Conservation (phyloP, 169 alveolate genomes). For the Plasmodium knowlesi region DNA sequence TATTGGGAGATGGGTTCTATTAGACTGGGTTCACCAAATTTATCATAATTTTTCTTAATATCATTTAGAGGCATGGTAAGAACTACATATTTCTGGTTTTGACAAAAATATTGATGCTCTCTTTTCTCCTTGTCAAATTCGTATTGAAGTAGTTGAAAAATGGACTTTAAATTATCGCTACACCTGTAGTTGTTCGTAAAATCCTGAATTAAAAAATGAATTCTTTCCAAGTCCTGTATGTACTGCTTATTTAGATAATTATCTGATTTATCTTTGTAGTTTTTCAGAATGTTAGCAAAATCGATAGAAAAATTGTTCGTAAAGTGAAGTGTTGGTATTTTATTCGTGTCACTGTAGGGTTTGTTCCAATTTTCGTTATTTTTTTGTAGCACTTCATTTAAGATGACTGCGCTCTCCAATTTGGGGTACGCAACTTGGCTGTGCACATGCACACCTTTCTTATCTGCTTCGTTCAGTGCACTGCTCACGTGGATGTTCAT, state of each 20-base stretch:
- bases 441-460: background rate
- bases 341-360: background rate
- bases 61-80: conserved; percentile 25
- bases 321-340: background rate
- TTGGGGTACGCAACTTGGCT: background rate
- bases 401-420: background rate
- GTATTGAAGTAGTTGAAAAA: conserved; percentile 53
- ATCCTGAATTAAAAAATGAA: conserved; percentile 17
- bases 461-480: background rate
- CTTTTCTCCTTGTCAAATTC: conserved; percentile 52
- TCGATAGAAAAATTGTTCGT: background rate
- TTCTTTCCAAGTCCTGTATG: conserved; percentile 32
- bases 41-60: background rate
- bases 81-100: conserved; percentile 30
- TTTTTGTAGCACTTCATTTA: background rate
- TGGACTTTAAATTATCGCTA: conserved; percentile 54
- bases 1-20: conserved; percentile 18
- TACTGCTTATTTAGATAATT: conserved; percentile 34
- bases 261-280: conserved; percentile 34
- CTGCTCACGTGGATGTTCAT: background rate
- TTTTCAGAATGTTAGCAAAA: background rate
- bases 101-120: conserved; percentile 34
- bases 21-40: background rate
- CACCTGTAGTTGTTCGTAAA: conserved; percentile 31
- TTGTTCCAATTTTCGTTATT: background rate